Conservation (phyloP, 1,139 yeast genomes). For the Hemisphaericaspora xylanilytica region DNA sequence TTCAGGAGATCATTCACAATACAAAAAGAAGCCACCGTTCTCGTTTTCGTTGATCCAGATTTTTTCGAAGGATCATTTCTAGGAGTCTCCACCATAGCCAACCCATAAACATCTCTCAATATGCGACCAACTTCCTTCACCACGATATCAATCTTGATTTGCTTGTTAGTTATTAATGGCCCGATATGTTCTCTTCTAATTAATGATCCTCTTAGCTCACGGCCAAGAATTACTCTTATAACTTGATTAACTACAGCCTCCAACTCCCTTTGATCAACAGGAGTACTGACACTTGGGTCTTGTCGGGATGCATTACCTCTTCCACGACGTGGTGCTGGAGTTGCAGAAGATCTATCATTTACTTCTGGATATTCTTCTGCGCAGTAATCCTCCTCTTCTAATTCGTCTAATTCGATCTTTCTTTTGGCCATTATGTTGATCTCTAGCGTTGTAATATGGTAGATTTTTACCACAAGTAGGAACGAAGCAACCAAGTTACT, state of each 20-base stretch:
- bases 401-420: conserved; percentile 4
- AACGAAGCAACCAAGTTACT: too few species aligned
- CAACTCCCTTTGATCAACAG: conserved; percentile 8
- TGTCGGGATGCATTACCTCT: background rate
- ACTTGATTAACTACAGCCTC: conserved; percentile 18
- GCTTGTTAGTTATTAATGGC: conserved; percentile 13
- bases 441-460: too few species aligned
- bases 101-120: conserved; percentile 31
- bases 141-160: conserved; percentile 19
- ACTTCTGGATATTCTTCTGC: background rate
- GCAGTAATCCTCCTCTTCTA: conserved; percentile 6
- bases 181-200: conserved; percentile 28
- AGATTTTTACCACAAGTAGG: too few species aligned
- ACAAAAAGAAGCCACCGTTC: too few species aligned
- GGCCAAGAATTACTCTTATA: conserved; percentile 23
- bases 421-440: conserved; percentile 8
- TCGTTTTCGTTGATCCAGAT: conserved; percentile 8
- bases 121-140: conserved; percentile 18
- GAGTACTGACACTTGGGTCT: background rate
- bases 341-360: background rate
- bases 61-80: too few species aligned
- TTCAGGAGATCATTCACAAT: conserved; percentile 21
- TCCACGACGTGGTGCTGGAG: background rate
- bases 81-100: conserved; percentile 25
- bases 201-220: conserved; percentile 25